Base-by-base conservation (phyloP, 2,329 filamentous ascomycete species). In the Pseudocercospora fuligena region DNA sequence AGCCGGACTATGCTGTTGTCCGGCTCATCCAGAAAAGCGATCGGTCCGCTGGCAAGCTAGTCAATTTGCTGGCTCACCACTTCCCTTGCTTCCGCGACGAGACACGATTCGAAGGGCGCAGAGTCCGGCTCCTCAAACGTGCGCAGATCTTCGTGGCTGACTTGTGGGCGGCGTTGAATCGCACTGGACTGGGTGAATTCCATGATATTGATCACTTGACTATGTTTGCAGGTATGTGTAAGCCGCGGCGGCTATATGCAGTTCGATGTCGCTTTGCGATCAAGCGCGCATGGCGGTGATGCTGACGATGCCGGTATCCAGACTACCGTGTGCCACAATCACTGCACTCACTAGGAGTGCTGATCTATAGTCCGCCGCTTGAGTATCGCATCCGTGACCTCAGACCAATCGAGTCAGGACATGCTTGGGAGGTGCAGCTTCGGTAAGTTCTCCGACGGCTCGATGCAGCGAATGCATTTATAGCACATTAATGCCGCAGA, bases 321-420 rank as follows among this genome's bases (percentile, higher is more conserved):
- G 95, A 99, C 82, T 99, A 99, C 77, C 91, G 95, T 51, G 90
- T 99, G 62, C 96, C 96, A 14, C 95, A 99, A 81, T 95, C 97
- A 73, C 86, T 99, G 36, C 89, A 94, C 73, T 88, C 89, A 9
- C 84, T 98, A 53, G 92, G 92, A 19, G 94, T 93, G 65, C 81
- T 99, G 59, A 88, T 87, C 73, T 97, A 95, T 80, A 94, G 92
- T 70, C 95, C 95, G 0, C 86, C 89, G 0, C 82, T 99, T 53
- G 89, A 93, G 60, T 84, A 86, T 36, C 86, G 89, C 16, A 90
- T 99, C 73, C 85, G 86, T 33, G 83, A 85, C 29, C 85, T 87
- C 61, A 85, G 89, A 69, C 75, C 85, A 1, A 86, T 99, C 23
- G 85, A 90, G 64, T 88, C 88, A 60, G 94, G 93, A 0, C 87